Evolutionary conservation across 345 rosid species (phyloP).

Genomic region (Mallotus nudiflorus): DNA sequence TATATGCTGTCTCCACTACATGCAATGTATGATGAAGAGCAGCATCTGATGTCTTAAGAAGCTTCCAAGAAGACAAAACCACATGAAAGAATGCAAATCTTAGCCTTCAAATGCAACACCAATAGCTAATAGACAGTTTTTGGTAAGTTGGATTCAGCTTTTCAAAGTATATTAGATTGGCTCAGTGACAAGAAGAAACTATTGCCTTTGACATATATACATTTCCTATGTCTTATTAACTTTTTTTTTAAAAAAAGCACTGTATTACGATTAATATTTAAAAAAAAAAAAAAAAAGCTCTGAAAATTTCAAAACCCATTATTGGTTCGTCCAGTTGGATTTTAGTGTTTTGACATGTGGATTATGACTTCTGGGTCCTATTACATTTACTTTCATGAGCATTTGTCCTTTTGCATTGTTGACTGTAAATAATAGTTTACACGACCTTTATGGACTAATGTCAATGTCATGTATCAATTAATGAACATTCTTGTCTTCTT

Average conservation of each 20-base stretch:
- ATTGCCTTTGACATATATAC: slow-evolving; percentile 29
- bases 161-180: slow-evolving; percentile 16
- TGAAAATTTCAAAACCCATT: slow-evolving; percentile 32
- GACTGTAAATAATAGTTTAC: slow-evolving; percentile 6
- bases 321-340: not conserved
- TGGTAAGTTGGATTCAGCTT: slow-evolving; percentile 40
- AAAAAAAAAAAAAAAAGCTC: slow-evolving; percentile 18
- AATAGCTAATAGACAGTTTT: slow-evolving; percentile 43
- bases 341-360: not conserved
- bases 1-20: slow-evolving; percentile 6
- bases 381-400: slow-evolving; percentile 14
- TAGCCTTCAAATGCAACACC: slow-evolving; percentile 25
- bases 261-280: too few relatives aligned
- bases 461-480: too few relatives aligned
- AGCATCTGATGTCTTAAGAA: slow-evolving; percentile 38
- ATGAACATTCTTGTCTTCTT: too few relatives aligned
- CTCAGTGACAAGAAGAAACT: slow-evolving; percentile 23
- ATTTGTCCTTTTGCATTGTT: slow-evolving; percentile 20
- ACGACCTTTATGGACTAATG: too few relatives aligned
- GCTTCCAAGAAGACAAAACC: slow-evolving; percentile 46
- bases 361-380: slow-evolving; percentile 13
- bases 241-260: not conserved
- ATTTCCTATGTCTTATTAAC: slow-evolving; percentile 22
- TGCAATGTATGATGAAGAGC: not conserved
- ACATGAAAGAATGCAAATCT: slow-evolving; percentile 16